A percentile compares a stretch with the other conserved stretches of the same genome.
phyloP scores from a whole-genome alignment of 169 alveolate species.

The Eimeria praecox region DNA sequence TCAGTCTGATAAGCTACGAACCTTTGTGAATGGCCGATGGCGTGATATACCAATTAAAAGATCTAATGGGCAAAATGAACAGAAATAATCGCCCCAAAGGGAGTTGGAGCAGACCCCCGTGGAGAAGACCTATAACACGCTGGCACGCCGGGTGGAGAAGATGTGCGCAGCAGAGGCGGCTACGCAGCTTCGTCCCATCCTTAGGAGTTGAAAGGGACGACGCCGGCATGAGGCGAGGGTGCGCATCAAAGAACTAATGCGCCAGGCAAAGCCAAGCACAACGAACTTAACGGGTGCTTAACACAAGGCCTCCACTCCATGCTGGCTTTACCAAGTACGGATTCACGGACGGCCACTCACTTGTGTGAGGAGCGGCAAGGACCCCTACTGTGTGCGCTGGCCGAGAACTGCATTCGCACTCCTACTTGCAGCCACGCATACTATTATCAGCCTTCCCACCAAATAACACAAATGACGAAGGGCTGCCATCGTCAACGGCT shows the following conservation, averaged over 20 bases:
- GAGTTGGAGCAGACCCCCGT: background rate
- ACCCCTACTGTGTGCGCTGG: background rate
- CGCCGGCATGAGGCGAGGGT: background rate
- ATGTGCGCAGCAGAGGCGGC: background rate
- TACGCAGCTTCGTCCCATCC: background rate
- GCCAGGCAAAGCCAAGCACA: background rate
- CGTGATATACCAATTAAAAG: no score
- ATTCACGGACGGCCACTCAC: background rate
- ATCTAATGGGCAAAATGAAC: no score
- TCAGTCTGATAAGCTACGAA: no score
- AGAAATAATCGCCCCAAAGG: background rate
- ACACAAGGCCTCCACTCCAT: background rate
- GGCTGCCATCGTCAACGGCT: background rate
- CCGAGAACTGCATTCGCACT: background rate
- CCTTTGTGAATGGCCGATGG: no score
- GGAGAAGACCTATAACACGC: background rate
- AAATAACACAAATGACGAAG: background rate
- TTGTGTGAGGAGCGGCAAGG: background rate
- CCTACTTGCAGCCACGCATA: background rate
- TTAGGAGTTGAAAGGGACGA: background rate
- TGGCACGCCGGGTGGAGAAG: background rate
- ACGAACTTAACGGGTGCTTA: background rate
- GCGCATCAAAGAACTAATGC: background rate
- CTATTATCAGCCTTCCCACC: background rate
- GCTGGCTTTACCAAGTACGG: background rate